Evolutionary conservation across 106 monocot species (phyloP).

Genomic region (Phalaenopsis equestris): DNA sequence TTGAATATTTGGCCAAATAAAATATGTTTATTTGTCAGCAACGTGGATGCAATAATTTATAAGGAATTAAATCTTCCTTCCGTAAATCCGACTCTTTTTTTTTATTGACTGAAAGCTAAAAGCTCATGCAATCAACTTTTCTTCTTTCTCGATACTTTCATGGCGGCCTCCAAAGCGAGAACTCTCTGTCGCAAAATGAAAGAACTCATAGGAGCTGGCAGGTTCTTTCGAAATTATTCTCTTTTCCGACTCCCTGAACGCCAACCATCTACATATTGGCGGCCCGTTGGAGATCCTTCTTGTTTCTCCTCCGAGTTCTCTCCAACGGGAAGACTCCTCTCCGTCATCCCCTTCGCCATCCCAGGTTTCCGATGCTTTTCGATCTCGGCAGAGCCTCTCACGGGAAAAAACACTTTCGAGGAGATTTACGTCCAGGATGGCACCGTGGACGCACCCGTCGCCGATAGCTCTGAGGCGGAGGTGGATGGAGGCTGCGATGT

Average conservation of each 20-base stretch:
- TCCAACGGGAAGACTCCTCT: neutral
- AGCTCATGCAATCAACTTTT: too few species aligned
- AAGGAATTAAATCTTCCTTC: too few species aligned
- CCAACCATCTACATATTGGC: neutral
- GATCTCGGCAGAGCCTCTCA: constrained; percentile 8
- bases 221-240: neutral
- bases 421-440: constrained; percentile 14
- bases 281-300: constrained; percentile 2
- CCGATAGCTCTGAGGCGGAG: constrained; percentile 1
- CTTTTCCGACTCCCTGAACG: neutral
- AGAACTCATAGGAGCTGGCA: neutral
- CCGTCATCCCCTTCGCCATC: neutral
- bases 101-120: too few species aligned
- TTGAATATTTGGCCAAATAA: too few species aligned
- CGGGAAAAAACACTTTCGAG: constrained; percentile 15
- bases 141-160: neutral
- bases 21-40: too few species aligned
- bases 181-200: neutral
- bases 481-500: neutral
- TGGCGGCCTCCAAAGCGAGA: constrained; percentile 6
- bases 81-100: too few species aligned
- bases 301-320: neutral
- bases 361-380: constrained; percentile 10
- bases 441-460: constrained; percentile 12
- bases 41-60: too few species aligned